These are phyloP conservation scores for Datisca glomerata DNA, from an alignment of 306 rosid genomes.

Conservation along the genomic window DNA sequence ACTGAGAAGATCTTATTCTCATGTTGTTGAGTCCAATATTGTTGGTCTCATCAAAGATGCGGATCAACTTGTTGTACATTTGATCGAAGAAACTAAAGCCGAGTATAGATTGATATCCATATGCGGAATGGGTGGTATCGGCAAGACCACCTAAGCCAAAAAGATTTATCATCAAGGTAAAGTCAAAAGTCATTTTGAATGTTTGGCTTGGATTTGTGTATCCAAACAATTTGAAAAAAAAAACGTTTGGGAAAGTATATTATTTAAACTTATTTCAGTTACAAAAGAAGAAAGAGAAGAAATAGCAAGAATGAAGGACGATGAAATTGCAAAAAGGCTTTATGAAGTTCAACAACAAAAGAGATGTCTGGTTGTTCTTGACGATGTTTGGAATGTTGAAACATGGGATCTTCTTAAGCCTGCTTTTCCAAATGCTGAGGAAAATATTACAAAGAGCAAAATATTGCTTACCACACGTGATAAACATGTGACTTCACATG, in stretches of 20 bases:
- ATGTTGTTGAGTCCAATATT: conserved; percentile 22
- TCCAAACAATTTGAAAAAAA: conserved; percentile 40
- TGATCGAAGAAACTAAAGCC: not conserved
- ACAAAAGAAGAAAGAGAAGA: not conserved
- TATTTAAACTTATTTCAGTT: conserved; percentile 23
- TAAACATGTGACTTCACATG: conserved; percentile 14
- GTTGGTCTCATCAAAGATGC: conserved; percentile 24
- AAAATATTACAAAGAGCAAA: conserved; percentile 23
- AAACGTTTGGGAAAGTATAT: conserved; percentile 40
- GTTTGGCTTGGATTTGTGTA: conserved; percentile 39
- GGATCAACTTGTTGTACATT: conserved; percentile 13
- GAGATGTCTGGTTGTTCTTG: conserved; percentile 36
- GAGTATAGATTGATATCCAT: conserved; percentile 15
- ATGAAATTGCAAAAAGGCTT: conserved; percentile 29
- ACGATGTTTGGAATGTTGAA: conserved; percentile 37
- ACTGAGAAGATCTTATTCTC: conserved; percentile 36
- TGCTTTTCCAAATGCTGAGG: conserved; percentile 19
- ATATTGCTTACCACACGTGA: conserved; percentile 36
- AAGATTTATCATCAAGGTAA: conserved; percentile 14
- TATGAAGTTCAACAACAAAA: conserved; percentile 23
- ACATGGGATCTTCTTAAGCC: conserved; percentile 25
- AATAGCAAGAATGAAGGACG: conserved; percentile 3
- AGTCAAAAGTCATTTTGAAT: conserved; percentile 25
- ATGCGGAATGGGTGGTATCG: conserved; percentile 53
- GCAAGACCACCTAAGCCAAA: conserved; percentile 47